Evolutionary conservation across 129 eudicot species (phyloP), one percentile per base, ranked within the genome.

Genomic region (Chrysanthemum makinoi): DNA sequence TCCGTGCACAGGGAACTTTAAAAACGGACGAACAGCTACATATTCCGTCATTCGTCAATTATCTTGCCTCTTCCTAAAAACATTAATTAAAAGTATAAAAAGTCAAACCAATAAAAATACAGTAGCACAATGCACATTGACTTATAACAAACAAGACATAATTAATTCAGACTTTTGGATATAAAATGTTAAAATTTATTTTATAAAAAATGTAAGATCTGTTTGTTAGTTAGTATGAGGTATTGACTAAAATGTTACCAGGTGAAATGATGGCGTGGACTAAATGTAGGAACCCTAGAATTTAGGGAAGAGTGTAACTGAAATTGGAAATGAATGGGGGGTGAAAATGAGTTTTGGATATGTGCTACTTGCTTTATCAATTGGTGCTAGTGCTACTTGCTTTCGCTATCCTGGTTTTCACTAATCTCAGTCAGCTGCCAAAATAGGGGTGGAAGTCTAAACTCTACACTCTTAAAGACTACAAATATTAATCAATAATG

Each of bases 31-130:
- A 17, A 88, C 72, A 50, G 87, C 86, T 46, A 78, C 86, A 75
- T 77, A 82, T 55, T 81, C 87, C 16, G 93, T 83, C 97, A 91
- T 91, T 62, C 26, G 39, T 62, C 61, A 50, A 22, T 43, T 51
- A 53, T 16, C 26, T 30, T 68, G 60, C 75, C 72, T 60, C 72
- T 44, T 77, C 68, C 60, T 86, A 79, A 77, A 44, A 68, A 70
- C 83, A 80, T 75, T 13, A n/a, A 57, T 22, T 6, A 46, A 65
- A 28, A 30, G 52, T 16, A 24, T 14, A 7, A 13, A 50, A 2
- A 5, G 20, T 61, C 70, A n/a, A 28, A 19, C 57, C 14, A 10
- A 9, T 60, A 5, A 28, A 14, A 60, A 14, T 57, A 4, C 10
- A 2, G 8, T 52, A 43, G 44, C 44, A 39, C 10, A 39, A 5